Evolutionary conservation across 2,329 filamentous ascomycete genomes (phyloP).

Genomic region (Diaporthe velutina): DNA sequence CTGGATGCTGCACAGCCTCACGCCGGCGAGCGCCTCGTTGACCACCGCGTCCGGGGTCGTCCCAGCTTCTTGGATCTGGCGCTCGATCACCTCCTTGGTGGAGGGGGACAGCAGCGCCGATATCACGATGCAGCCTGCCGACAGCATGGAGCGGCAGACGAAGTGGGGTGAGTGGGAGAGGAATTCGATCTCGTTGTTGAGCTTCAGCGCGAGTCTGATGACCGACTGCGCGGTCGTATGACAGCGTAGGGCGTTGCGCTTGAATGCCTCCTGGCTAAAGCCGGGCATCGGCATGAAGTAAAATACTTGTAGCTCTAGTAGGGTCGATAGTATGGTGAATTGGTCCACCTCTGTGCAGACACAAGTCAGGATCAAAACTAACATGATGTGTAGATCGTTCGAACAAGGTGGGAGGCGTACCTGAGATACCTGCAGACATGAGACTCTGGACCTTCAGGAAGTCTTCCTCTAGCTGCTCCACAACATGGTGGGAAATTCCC

Average conservation of each 20-base stretch:
- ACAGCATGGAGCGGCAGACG: constrained; percentile 60
- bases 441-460: constrained; percentile 61
- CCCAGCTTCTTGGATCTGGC: constrained; percentile 43
- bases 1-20: constrained; percentile 59
- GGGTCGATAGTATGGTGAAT: constrained; percentile 62
- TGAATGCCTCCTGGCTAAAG: constrained; percentile 54
- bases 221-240: constrained; percentile 63
- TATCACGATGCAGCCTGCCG: constrained; percentile 60
- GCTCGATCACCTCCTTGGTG: constrained; percentile 51
- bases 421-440: constrained; percentile 60
- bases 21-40: constrained; percentile 49
- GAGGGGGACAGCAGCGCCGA: constrained; percentile 61
- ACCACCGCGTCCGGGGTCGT: constrained; percentile 36
- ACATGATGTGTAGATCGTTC: background rate
- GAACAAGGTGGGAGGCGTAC: constrained; percentile 46
- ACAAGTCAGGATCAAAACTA: background rate
- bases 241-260: constrained; percentile 59
- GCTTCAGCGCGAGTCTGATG: constrained; percentile 56
- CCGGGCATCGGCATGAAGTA: constrained; percentile 62
- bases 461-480: constrained; percentile 65
- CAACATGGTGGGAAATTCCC: constrained; percentile 60
- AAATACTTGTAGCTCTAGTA: constrained; percentile 66
- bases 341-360: constrained; percentile 57
- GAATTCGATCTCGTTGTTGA: constrained; percentile 56
- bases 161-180: constrained; percentile 64